phyloP scores from a whole-genome alignment of 371 early-diverging fungal species.

The Mucor sp. region DNA sequence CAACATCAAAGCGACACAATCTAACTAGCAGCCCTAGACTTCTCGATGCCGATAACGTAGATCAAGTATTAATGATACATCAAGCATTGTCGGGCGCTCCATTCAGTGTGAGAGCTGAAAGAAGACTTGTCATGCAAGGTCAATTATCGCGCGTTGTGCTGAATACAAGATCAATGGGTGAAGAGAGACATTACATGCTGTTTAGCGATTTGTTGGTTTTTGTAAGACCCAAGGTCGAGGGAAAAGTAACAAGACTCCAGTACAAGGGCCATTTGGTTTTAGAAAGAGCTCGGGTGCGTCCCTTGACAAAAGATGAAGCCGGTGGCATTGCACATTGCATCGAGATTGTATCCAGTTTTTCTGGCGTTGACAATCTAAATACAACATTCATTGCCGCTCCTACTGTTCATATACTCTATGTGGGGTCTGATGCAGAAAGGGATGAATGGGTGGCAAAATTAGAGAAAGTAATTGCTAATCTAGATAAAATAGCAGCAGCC shows the following conservation, averaged over 20 bases:
- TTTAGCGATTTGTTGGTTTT: slow-evolving; percentile 47
- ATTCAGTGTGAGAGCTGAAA: slow-evolving; percentile 39
- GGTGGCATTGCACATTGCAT: slow-evolving; percentile 42
- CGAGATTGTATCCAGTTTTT: slow-evolving; percentile 37
- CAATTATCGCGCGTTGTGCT: slow-evolving; percentile 29
- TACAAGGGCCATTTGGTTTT: slow-evolving; percentile 46
- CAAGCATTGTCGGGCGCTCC: slow-evolving; percentile 39
- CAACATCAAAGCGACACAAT: background rate
- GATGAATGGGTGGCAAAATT: slow-evolving; percentile 33
- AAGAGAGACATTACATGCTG: slow-evolving; percentile 42
- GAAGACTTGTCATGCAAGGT: slow-evolving; percentile 39
- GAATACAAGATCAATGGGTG: slow-evolving; percentile 31
- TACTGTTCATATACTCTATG: slow-evolving; percentile 31
- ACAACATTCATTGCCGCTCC: slow-evolving; percentile 41
- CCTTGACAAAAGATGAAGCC: slow-evolving; percentile 36
- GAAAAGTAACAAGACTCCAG: slow-evolving; percentile 27
- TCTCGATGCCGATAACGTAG: slow-evolving; percentile 45
- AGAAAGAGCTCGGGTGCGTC: slow-evolving; percentile 38
- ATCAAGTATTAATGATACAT: slow-evolving; percentile 47
- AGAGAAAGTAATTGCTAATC: slow-evolving; percentile 27
- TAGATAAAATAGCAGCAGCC: slow-evolving; percentile 34
- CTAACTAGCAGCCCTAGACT: slow-evolving; percentile 16
- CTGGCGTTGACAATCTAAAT: slow-evolving; percentile 44
- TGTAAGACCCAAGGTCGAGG: slow-evolving; percentile 33
- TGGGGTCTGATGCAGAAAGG: slow-evolving; percentile 30